Conservation (phyloP, 2,329 filamentous ascomycete genomes). For the Esteya vermicola region DNA sequence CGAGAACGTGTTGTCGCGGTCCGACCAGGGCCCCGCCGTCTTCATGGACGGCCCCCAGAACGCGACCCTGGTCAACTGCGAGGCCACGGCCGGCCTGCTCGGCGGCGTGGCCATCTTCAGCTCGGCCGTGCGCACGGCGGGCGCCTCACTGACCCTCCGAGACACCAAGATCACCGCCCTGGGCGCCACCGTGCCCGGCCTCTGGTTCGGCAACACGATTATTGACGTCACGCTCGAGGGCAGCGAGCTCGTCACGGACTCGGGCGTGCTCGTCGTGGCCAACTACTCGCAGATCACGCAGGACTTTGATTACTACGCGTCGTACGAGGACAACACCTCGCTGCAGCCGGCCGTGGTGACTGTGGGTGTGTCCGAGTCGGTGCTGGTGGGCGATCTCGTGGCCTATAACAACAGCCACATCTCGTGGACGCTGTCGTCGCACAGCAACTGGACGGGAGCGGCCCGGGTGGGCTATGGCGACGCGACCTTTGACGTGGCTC, state of each 20-base stretch:
- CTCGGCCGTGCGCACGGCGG: neutral
- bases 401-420: conserved; percentile 6
- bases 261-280: conserved; percentile 2
- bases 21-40: conserved; percentile 3
- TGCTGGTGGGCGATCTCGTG: conserved; percentile 2
- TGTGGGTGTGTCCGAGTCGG: neutral
- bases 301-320: conserved; percentile 7
- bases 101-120: conserved; percentile 5
- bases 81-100: conserved; percentile 5
- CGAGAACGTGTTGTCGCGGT: conserved; percentile 1
- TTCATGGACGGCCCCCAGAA: conserved; percentile 5
- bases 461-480: neutral
- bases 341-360: conserved; percentile 1
- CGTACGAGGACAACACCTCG: conserved; percentile 3
- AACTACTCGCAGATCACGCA: conserved; percentile 8
- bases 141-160: neutral
- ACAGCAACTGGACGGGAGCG: conserved; percentile 3
- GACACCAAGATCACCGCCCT: conserved; percentile 1
- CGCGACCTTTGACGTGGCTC: neutral
- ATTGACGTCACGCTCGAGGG: neutral
- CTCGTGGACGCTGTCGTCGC: neutral
- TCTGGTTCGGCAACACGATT: conserved; percentile 8
- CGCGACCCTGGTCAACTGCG: conserved; percentile 3
- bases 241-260: neutral
- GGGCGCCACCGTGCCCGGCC: conserved; percentile 1